These are phyloP conservation scores for Phytophthora fragariaefolia DNA, from an alignment of 352 stramenopile genomes.

Conservation along the genomic window DNA sequence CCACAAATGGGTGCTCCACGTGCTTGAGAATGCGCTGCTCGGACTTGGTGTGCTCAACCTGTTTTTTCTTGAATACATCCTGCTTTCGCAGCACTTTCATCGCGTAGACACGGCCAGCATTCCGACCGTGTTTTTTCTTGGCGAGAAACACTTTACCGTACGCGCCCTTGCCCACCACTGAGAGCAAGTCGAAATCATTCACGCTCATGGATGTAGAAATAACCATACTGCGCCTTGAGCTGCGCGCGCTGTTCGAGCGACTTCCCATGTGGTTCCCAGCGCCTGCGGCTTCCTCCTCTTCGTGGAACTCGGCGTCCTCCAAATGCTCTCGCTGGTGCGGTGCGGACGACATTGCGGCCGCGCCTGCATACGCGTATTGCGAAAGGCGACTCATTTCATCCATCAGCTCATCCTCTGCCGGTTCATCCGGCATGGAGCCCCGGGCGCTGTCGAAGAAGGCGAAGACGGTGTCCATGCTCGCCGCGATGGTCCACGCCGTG, in stretches of 20 bases:
- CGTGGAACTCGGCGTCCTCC: constrained; percentile 79
- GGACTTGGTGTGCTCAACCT: constrained; percentile 89
- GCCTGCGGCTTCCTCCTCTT: constrained; percentile 35
- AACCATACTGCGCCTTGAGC: constrained; percentile 74
- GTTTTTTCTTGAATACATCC: constrained; percentile 87
- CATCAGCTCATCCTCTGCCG: constrained; percentile 74
- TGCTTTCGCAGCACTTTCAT: constrained; percentile 91
- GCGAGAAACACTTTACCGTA: constrained; percentile 90
- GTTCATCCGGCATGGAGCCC: constrained; percentile 80
- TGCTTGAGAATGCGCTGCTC: constrained; percentile 91
- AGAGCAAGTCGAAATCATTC: constrained; percentile 88
- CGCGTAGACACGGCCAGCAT: constrained; percentile 81
- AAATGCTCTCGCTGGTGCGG: constrained; percentile 66
- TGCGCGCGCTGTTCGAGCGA: constrained; percentile 47
- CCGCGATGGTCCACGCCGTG: constrained; percentile 83
- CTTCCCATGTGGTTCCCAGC: constrained; percentile 34
- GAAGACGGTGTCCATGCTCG: constrained; percentile 87
- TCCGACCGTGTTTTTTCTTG: constrained; percentile 78
- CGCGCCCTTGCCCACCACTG: constrained; percentile 87
- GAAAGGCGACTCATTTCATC: constrained; percentile 82
- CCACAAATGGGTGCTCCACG: constrained; percentile 90
- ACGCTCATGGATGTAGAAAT: constrained; percentile 84
- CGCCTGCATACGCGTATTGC: constrained; percentile 73
- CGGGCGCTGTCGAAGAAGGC: constrained; percentile 86
- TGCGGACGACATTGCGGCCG: constrained; percentile 54